phyloP scores from a whole-genome alignment of 1,284 basidiomycete species.

The Ganoderma sinense region DNA sequence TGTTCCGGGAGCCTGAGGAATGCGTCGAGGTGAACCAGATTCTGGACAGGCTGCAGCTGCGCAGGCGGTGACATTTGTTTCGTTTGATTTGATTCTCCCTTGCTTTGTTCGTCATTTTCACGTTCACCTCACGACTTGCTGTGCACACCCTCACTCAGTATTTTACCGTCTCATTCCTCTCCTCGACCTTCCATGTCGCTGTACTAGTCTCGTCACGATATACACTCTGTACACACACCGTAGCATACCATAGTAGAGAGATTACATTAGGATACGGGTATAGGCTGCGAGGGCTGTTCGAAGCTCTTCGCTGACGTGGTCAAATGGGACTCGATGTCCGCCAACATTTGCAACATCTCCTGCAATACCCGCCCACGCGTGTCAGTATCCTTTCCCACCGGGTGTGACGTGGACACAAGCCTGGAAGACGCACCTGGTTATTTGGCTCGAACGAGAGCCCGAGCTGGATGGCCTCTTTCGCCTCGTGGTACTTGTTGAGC shows the following conservation, averaged over 20 bases:
- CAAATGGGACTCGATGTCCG: conserved; percentile 31
- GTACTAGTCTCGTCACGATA: conserved; percentile 15
- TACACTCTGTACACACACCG: conserved; percentile 30
- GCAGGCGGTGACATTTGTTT: conserved; percentile 11
- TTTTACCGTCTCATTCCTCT: not conserved
- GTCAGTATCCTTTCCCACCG: not conserved
- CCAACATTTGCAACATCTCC: conserved; percentile 38
- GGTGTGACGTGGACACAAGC: conserved; percentile 1
- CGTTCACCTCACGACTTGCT: not conserved
- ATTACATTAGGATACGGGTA: conserved; percentile 34
- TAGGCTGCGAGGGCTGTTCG: conserved; percentile 27
- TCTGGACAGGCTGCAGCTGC: conserved; percentile 35
- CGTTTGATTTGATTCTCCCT: not conserved
- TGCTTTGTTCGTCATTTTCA: not conserved
- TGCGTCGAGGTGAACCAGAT: conserved; percentile 61
- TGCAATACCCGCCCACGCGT: conserved; percentile 7
- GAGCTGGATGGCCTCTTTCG: conserved; percentile 82
- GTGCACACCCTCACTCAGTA: not conserved
- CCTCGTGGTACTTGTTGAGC: conserved; percentile 78
- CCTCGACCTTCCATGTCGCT: conserved; percentile 8
- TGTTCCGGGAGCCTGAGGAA: conserved; percentile 72
- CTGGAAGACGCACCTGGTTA: conserved; percentile 63
- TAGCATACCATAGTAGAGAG: conserved; percentile 25
- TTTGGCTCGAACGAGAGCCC: conserved; percentile 92
- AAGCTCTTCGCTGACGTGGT: conserved; percentile 16